A percentile compares a stretch with the other conserved stretches of the same genome.
Evolutionary conservation across 495 filamentous ascomycete species (phyloP).

Genomic region (Trichoderma erinaceum): DNA sequence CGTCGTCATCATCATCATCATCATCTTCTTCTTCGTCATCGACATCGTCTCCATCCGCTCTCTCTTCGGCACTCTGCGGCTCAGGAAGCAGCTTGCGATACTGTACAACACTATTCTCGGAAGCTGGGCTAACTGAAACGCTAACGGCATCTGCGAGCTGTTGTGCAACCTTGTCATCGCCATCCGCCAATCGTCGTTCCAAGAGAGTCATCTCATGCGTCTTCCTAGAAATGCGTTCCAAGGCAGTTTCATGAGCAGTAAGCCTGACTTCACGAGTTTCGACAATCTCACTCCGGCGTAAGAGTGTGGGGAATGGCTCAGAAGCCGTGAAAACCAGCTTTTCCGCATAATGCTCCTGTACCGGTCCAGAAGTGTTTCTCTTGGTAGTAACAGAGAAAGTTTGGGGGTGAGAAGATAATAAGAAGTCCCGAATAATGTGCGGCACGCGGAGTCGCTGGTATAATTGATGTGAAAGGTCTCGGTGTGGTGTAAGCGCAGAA

Average conservation of each 20-base stretch:
- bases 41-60: constrained; percentile 38
- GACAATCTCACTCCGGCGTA: constrained; percentile 81
- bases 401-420: constrained; percentile 67
- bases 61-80: constrained; percentile 35
- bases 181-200: constrained; percentile 68
- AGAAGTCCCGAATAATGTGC: constrained; percentile 71
- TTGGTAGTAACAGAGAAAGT: constrained; percentile 67
- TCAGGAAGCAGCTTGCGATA: constrained; percentile 68
- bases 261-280: constrained; percentile 55
- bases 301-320: constrained; percentile 85
- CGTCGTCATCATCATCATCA: constrained; percentile 35
- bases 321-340: constrained; percentile 80
- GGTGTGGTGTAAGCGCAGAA: constrained; percentile 70
- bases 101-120: constrained; percentile 63
- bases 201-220: constrained; percentile 73
- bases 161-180: constrained; percentile 55
- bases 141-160: constrained; percentile 66
- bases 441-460: constrained; percentile 83
- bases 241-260: constrained; percentile 73
- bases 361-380: constrained; percentile 56
- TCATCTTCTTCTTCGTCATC: constrained; percentile 46
- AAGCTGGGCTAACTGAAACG: constrained; percentile 61
- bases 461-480: constrained; percentile 77
- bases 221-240: constrained; percentile 88
- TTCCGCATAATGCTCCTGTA: constrained; percentile 69